phyloP scores from a whole-genome alignment of 192 early-diverging fungal genomes.

The Diversispora eburnea region DNA sequence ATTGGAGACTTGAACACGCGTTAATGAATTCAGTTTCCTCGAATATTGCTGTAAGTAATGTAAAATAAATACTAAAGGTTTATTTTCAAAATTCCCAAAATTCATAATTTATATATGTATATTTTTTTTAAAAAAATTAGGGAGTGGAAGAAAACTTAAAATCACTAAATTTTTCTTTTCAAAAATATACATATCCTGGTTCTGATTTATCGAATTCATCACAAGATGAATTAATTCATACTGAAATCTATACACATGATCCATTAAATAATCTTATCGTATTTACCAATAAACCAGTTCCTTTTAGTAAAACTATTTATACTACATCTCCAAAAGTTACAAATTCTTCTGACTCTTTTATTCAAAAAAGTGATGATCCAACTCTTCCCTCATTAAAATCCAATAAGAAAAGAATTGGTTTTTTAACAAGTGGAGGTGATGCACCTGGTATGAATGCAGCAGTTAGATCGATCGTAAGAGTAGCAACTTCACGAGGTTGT shows the following conservation, averaged over 20 bases:
- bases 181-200: constrained; percentile 12
- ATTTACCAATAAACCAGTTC: constrained; percentile 61
- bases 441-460: constrained; percentile 97
- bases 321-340: constrained; percentile 17
- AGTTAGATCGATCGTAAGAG: constrained; percentile 86
- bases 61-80: background rate
- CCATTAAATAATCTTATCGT: constrained; percentile 78
- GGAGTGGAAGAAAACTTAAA: constrained; percentile 9
- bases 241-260: constrained; percentile 59
- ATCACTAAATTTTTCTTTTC: background rate
- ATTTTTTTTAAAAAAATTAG: background rate
- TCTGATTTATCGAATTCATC: background rate
- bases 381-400: background rate
- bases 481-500: constrained; percentile 78
- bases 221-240: background rate
- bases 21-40: background rate
- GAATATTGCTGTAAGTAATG: constrained; percentile 8
- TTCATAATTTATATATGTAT: background rate
- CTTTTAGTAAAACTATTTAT: constrained; percentile 39
- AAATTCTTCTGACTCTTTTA: background rate
- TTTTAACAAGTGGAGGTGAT: constrained; percentile 94
- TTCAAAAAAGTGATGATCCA: too few species aligned
- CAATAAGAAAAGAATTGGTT: constrained; percentile 75
- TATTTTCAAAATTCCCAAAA: constrained; percentile 6
- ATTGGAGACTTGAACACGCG: constrained; percentile 3